Conservation (phyloP, 2,329 filamentous ascomycete genomes). For the Cadophora sp. region DNA sequence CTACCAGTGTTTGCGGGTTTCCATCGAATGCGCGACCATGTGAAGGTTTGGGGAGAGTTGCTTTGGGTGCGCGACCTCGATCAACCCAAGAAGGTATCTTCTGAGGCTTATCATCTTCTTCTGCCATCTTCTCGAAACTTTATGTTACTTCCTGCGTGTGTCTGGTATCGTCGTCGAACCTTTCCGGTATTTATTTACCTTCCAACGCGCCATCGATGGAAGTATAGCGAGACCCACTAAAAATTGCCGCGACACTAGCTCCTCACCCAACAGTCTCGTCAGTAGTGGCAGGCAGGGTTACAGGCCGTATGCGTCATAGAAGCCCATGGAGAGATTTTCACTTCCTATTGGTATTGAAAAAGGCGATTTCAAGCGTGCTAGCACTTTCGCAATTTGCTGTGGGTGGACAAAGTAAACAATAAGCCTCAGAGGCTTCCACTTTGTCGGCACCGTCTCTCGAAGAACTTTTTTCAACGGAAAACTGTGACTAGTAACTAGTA, state of each 20-base stretch:
- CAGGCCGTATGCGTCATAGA: neutral
- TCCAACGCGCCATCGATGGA: neutral
- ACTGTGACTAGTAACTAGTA: too few species aligned
- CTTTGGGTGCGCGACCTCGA: neutral
- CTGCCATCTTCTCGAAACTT: neutral
- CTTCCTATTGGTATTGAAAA: too few species aligned
- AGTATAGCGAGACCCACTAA: neutral
- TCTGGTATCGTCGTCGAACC: neutral
- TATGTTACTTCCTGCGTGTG: neutral
- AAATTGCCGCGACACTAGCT: neutral
- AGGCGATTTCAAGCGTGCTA: too few species aligned
- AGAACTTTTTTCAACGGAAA: too few species aligned
- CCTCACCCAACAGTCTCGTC: too few species aligned
- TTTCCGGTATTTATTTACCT: neutral
- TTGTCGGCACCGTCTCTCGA: too few species aligned
- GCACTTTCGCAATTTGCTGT: too few species aligned
- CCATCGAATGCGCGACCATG: neutral
- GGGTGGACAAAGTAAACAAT: too few species aligned
- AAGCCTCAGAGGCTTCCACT: too few species aligned
- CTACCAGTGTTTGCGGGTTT: neutral
- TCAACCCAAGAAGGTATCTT: constrained; percentile 6
- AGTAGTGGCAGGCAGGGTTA: neutral
- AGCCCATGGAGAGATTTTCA: too few species aligned
- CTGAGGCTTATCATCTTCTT: neutral
- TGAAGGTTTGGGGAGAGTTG: neutral